phyloP scores from a whole-genome alignment of 495 filamentous ascomycete species.

The Achaetomiella virescens region DNA sequence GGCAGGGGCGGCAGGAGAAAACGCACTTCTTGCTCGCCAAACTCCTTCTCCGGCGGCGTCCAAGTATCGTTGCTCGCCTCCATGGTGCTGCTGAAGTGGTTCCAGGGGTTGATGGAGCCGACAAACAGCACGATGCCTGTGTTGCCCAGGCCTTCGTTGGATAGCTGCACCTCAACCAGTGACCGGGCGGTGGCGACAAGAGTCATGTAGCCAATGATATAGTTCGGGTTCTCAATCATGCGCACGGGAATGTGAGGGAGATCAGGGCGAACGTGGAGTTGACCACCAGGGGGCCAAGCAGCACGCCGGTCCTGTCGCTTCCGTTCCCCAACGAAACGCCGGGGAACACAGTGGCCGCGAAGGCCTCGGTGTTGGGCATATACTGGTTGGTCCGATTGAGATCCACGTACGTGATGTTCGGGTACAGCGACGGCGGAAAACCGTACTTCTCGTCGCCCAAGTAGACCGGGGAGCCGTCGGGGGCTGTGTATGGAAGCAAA shows the following conservation, averaged over 20 bases:
- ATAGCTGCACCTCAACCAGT: slow-evolving; percentile 51
- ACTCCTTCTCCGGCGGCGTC: slow-evolving; percentile 26
- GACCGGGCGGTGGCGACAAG: slow-evolving; percentile 57
- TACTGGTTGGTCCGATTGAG: slow-evolving; percentile 31
- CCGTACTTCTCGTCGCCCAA: slow-evolving; percentile 56
- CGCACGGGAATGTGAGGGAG: slow-evolving; percentile 75
- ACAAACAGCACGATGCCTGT: slow-evolving; percentile 63
- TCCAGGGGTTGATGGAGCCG: slow-evolving; percentile 56
- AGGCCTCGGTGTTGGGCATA: slow-evolving; percentile 34
- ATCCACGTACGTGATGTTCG: slow-evolving; percentile 60
- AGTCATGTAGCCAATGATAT: slow-evolving; percentile 71
- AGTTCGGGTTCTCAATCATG: slow-evolving; percentile 49
- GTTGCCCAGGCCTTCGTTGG: slow-evolving; percentile 59
- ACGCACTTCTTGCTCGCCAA: slow-evolving; percentile 34
- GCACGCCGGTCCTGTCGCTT: slow-evolving; percentile 43
- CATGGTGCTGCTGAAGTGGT: slow-evolving; percentile 48
- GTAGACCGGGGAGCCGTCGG: slow-evolving; percentile 50
- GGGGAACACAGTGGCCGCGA: slow-evolving; percentile 36
- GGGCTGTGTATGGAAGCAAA: slow-evolving; percentile 48
- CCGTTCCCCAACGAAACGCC: slow-evolving; percentile 48
- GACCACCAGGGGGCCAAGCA: slow-evolving; percentile 62
- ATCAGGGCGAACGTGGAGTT: slow-evolving; percentile 68
- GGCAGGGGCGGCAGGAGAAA: slow-evolving; percentile 43
- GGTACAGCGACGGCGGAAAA: slow-evolving; percentile 63
- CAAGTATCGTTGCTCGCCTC: slow-evolving; percentile 34